Evolutionary conservation across 2,329 filamentous ascomycete genomes (phyloP), one percentile per base, ranked within the genome.

Genomic region (Pseudogymnoascus sp.): DNA sequence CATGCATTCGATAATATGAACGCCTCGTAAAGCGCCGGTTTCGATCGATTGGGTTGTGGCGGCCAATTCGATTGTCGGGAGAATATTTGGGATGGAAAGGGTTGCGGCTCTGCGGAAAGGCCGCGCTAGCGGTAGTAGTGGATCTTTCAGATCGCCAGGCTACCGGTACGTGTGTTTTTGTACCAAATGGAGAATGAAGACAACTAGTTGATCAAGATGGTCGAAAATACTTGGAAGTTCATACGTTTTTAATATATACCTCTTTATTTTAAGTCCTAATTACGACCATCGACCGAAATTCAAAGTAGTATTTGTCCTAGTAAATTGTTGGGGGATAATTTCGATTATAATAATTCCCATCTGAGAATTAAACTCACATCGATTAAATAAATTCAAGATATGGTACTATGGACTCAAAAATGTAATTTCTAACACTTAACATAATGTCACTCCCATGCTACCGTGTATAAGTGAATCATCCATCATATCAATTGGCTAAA

Each of bases 1-100:
- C 65, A 66, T 71, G 69, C 70, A 72, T 72, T 62, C 69, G 66
- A 66, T 39, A 65, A 41, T 28, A 23, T 13, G 62, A 65, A 64
- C 63, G 63, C 68, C 68, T 65, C 64, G 34, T 60, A 56, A 56
- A 59, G 67, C 66, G 67, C 67, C 64, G 56, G 60, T 63, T 48
- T 56, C n/a, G 59, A 37, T 18, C 30, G n/a, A 38, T 57, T 57
- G 55, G 35, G 30, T 57, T 21, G 55, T 37, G 55, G 55, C 30
- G 21, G 28, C 18, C 12, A 6, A 9, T 35, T 12, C 5, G 55
- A 7, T 57, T 30, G 35, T 7, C 13, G 30, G 18, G 21, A 8
- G 30, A 57, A 35, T 35, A 19, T 35, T 57, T 35, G 30, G 30
- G 30, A 57, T 52, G 26, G 45, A 57, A 57, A 57, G 55, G 55